These are phyloP conservation scores for Dryas octopetala DNA, from an alignment of 306 rosid species.

Conservation along the genomic window DNA sequence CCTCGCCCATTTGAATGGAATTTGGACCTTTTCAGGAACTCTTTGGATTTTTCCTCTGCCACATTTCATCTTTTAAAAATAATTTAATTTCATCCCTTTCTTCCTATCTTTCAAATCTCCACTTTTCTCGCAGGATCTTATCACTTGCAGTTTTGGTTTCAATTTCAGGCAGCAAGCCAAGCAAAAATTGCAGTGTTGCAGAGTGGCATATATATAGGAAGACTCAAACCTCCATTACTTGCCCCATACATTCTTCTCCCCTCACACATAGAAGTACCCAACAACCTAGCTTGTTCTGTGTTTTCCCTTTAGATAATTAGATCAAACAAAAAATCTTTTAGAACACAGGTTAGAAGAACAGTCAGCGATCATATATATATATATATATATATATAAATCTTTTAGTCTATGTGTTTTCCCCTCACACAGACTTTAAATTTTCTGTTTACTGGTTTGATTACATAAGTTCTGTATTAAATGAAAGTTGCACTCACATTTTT, in stretches of 20 bases:
- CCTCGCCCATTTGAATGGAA: slow-evolving; percentile 33
- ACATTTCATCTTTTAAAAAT: slow-evolving; percentile 20
- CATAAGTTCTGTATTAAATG: no score
- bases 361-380: background rate
- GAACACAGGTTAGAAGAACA: background rate
- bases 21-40: slow-evolving; percentile 31
- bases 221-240: slow-evolving; percentile 66
- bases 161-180: slow-evolving; percentile 50
- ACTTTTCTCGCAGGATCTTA: slow-evolving; percentile 49
- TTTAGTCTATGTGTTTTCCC: no score
- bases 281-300: background rate
- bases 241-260: slow-evolving; percentile 90
- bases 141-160: slow-evolving; percentile 52
- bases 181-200: slow-evolving; percentile 54
- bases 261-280: slow-evolving; percentile 29
- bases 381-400: no score
- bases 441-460: no score
- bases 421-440: no score
- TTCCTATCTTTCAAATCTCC: background rate
- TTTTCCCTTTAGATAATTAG: background rate
- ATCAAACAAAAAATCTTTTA: background rate
- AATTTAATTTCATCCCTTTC: background rate
- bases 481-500: no score
- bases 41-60: slow-evolving; percentile 31
- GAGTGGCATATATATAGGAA: slow-evolving; percentile 49